A percentile compares a stretch with the other conserved stretches of the same genome.
Evolutionary conservation across 441 rosid genomes (phyloP).

Genomic region (Kokia cookei): DNA sequence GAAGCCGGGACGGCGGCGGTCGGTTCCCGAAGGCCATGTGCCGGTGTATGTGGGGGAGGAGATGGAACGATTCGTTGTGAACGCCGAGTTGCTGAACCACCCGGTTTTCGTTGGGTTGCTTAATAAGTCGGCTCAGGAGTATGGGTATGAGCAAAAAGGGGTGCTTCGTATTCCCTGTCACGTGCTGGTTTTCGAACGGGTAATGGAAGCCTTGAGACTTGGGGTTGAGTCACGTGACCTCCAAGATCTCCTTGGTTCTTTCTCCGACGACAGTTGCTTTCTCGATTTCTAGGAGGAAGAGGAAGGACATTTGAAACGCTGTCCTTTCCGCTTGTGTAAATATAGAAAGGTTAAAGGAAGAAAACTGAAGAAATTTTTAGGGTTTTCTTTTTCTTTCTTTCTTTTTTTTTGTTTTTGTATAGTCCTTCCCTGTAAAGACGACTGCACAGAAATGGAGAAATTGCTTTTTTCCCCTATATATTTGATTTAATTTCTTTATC

Average conservation of each 20-base stretch:
- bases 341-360: constrained; percentile 9
- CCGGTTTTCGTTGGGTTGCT: constrained; percentile 71
- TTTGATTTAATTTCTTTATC: not conserved
- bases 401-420: not conserved
- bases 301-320: not conserved
- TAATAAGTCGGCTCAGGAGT: constrained; percentile 82
- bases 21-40: constrained; percentile 75
- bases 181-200: constrained; percentile 58
- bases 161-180: constrained; percentile 89
- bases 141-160: constrained; percentile 88
- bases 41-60: constrained; percentile 91
- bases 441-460: constrained; percentile 5
- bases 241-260: constrained; percentile 34
- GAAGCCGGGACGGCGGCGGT: constrained; percentile 16
- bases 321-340: constrained; percentile 8
- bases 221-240: constrained; percentile 45
- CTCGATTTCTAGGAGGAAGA: not conserved
- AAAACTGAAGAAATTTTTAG: not conserved
- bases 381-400: not conserved
- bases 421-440: constrained; percentile 6
- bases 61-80: constrained; percentile 82
- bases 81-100: constrained; percentile 83
- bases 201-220: constrained; percentile 53
- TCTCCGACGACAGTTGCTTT: constrained; percentile 21
- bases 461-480: not conserved